A percentile compares a stretch with the other conserved stretches of the same genome.
Evolutionary conservation across 2,329 filamentous ascomycete genomes (phyloP).

Genomic region (Coniella vitis): DNA sequence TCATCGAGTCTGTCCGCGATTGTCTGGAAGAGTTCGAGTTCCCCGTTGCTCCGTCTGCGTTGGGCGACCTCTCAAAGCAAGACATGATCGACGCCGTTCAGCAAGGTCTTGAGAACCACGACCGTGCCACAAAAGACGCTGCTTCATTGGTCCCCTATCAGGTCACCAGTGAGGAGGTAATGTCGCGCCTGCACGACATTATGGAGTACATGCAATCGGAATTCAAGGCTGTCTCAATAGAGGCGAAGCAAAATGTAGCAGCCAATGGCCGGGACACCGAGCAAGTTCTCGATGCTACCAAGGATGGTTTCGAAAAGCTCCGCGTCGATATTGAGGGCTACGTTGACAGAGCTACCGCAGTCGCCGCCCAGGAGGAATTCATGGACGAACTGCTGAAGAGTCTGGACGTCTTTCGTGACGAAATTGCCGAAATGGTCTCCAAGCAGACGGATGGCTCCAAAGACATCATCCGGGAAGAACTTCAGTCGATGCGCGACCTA

Average conservation of each 20-base stretch:
- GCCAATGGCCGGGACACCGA: slow-evolving; percentile 77
- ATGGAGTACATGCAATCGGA: slow-evolving; percentile 52
- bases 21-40: slow-evolving; percentile 82
- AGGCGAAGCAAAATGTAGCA: slow-evolving; percentile 70
- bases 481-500: slow-evolving; percentile 73
- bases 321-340: slow-evolving; percentile 75
- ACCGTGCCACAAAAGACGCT: slow-evolving; percentile 16
- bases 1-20: slow-evolving; percentile 76
- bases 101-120: slow-evolving; percentile 29
- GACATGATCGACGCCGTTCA: slow-evolving; percentile 60
- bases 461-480: slow-evolving; percentile 71
- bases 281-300: slow-evolving; percentile 80
- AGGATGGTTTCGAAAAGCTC: slow-evolving; percentile 77
- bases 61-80: slow-evolving; percentile 50
- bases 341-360: slow-evolving; percentile 64
- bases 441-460: slow-evolving; percentile 44
- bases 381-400: slow-evolving; percentile 60
- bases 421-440: slow-evolving; percentile 56
- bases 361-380: slow-evolving; percentile 69
- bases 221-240: slow-evolving; percentile 53
- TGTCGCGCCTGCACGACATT: slow-evolving; percentile 57
- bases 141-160: slow-evolving; percentile 20
- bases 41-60: slow-evolving; percentile 51
- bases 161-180: slow-evolving; percentile 41
- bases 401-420: slow-evolving; percentile 60